These are phyloP conservation scores for Oryza officinalis DNA, from an alignment of 176 grass and related monocot species.

Conservation along the genomic window DNA sequence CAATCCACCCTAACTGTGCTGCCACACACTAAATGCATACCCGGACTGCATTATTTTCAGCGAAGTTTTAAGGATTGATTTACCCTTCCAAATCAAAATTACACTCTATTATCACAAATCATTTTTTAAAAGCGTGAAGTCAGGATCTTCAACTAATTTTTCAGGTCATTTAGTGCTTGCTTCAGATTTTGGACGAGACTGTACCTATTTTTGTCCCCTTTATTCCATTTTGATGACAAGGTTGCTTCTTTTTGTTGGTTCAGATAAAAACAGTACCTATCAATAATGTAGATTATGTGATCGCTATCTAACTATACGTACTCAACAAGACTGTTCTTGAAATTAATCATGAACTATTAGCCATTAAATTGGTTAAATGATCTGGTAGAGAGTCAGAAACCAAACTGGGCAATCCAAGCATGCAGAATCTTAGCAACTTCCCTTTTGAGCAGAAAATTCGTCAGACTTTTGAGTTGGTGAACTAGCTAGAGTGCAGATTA, in stretches of 20 bases:
- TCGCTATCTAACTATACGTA: not conserved
- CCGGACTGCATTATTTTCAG: not conserved
- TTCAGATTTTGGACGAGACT: not conserved
- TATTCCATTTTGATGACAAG: not conserved
- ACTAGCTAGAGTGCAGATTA: not conserved
- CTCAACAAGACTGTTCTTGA: not conserved
- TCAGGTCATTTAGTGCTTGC: conserved; percentile 5
- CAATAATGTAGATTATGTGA: not conserved
- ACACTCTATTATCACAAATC: not conserved
- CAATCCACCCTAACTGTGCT: not conserved
- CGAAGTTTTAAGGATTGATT: not conserved
- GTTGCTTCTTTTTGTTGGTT: not conserved
- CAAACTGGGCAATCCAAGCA: not conserved
- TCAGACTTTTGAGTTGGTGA: not conserved
- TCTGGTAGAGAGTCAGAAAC: not conserved
- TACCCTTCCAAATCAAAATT: not conserved
- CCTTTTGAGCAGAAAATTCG: not conserved
- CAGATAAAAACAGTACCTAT: not conserved
- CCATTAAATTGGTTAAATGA: not conserved
- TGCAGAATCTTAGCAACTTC: not conserved
- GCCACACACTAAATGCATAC: conserved; percentile 10
- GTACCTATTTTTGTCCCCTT: not conserved
- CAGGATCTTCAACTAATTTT: conserved; percentile 2
- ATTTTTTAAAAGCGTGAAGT: not conserved
- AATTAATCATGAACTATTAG: not conserved